These are phyloP conservation scores for Saccharomycopsis sp. DNA, from an alignment of 805 yeast genomes.

Conservation along the genomic window DNA sequence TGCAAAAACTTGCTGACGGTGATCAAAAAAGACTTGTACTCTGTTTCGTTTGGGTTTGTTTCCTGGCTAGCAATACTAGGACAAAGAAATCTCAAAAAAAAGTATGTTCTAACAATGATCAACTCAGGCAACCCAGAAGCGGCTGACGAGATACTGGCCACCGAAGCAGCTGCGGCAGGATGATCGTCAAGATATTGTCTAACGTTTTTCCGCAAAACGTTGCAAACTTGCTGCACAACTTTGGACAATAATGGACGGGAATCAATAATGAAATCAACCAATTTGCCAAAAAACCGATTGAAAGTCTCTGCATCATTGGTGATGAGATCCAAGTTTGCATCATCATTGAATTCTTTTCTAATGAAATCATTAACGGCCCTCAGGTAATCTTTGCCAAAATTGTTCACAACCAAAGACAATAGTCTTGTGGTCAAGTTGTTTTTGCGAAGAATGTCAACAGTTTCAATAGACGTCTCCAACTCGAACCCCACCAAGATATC, in stretches of 20 bases:
- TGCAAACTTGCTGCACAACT: constrained; percentile 64
- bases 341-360: constrained; percentile 36
- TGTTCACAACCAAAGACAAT: constrained; percentile 59
- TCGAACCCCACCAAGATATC: constrained; percentile 13
- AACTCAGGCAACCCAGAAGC: no score
- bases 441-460: constrained; percentile 57
- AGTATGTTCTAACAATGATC: constrained; percentile 84
- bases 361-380: constrained; percentile 45
- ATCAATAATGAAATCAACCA: constrained; percentile 50
- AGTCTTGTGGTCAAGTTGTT: constrained; percentile 64
- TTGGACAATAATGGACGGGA: constrained; percentile 55
- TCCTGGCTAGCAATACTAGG: constrained; percentile 92
- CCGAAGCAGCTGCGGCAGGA: no score
- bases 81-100: constrained; percentile 71
- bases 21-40: constrained; percentile 39
- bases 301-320: constrained; percentile 39
- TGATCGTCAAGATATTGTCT: constrained; percentile 17
- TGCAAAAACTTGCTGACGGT: constrained; percentile 79
- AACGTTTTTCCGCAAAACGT: constrained; percentile 56
- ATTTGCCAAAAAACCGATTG: constrained; percentile 42
- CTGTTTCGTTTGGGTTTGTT: constrained; percentile 4
- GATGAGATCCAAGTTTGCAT: constrained; percentile 30
- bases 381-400: constrained; percentile 46
- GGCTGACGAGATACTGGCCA: no score
- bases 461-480: constrained; percentile 25